These are phyloP conservation scores for Pichia exigua DNA, from an alignment of 805 yeast genomes.

Conservation along the genomic window DNA sequence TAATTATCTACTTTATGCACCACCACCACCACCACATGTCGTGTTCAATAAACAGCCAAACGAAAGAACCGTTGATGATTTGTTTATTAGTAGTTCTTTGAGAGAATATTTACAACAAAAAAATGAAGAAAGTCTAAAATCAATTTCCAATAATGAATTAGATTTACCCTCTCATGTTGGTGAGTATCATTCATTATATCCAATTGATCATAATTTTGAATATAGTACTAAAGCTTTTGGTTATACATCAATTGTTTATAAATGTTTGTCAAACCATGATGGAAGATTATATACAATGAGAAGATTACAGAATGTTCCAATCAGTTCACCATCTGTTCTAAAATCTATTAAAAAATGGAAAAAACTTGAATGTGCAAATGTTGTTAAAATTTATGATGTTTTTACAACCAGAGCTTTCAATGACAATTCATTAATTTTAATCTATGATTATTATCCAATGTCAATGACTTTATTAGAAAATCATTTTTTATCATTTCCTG, in stretches of 20 bases:
- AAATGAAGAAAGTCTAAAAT: conserved; percentile 73
- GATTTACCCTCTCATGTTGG: conserved; percentile 71
- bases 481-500: conserved; percentile 42
- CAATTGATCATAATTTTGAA: conserved; percentile 52
- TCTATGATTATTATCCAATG: conserved; percentile 80
- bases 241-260: conserved; percentile 56
- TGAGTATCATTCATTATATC: conserved; percentile 77
- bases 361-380: conserved; percentile 43
- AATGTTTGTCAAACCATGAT: conserved; percentile 70
- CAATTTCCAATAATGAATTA: conserved; percentile 40
- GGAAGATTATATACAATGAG: conserved; percentile 74
- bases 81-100: conserved; percentile 67
- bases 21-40: conserved; percentile 73
- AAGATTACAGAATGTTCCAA: conserved; percentile 56
- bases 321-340: conserved; percentile 51
- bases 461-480: conserved; percentile 62
- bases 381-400: conserved; percentile 67
- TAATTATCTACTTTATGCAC: conserved; percentile 85
- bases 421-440: conserved; percentile 64
- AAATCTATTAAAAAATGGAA: conserved; percentile 62
- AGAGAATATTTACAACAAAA: conserved; percentile 64
- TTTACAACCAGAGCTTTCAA: conserved; percentile 85
- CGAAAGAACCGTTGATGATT: conserved; percentile 58
- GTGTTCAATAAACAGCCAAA: conserved; percentile 54
- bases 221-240: conserved; percentile 38